Evolutionary conservation across 805 yeast species (phyloP), one percentile per base, ranked within the genome.

Genomic region (Kurtzmaniella fragi): DNA sequence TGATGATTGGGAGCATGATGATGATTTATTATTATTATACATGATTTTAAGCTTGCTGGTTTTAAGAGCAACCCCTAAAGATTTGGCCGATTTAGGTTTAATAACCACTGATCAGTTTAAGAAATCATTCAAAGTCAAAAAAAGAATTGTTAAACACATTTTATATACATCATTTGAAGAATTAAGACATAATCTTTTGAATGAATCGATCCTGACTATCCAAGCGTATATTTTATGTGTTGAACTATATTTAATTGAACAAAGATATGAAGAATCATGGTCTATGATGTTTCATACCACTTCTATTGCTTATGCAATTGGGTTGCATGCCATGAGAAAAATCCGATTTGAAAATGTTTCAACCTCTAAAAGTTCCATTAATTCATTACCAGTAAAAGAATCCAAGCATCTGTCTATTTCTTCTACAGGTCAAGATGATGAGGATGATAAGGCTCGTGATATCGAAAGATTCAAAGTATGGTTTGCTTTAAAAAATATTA

Each of bases 241-340:
- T 17, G 80, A 73, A 47, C 74, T 71, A 61, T 62, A 70, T 37
- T 73, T 73, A 43, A 64, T 62, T 37, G 69, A 71, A 45, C 74
- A 70, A 40, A 64, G 67, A 35, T 72, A 71, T 45, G 80, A 75
- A 47, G 71, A 71, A 42, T 60, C 74, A 39, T 75, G 80, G 80
- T 64, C 69, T 16, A 62, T 69, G 58, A 55, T 75, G 57, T 75
- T 74, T 44, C 73, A 68, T 43, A 54, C 70, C 16, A 73, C 75
- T 31, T 62, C 77, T 13, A 65, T 70, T 15, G 75, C 78, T 1
- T 75, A 70, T 48, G 64, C 78, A 1, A 61, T 75, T 39, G 80
- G 80, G 0, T 51, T 75, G 14, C 79, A 75, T 52, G 78, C 75
- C 0, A 62, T 66, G 42, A 57, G 62, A 6, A 56, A 53, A 37